Percentiles rank a stretch among this genome's conserved stretches.
These are phyloP conservation scores for Reticulascus tulasneorum DNA, from an alignment of 2,329 filamentous ascomycete species.

Conservation along the genomic window DNA sequence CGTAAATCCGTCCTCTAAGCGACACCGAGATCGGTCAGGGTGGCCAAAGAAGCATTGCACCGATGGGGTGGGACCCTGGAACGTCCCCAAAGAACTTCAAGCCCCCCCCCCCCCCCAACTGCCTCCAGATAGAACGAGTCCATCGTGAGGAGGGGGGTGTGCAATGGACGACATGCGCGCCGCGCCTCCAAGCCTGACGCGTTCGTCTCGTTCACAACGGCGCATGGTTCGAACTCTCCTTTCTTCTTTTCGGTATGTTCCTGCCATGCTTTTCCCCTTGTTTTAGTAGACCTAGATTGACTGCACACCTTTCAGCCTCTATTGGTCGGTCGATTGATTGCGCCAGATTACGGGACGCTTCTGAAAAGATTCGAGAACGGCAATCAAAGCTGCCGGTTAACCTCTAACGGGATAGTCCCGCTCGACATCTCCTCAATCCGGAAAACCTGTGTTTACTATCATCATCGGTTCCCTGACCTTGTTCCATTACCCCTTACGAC, in stretches of 20 bases:
- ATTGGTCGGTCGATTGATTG: conserved; percentile 7
- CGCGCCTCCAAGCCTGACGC: too few relatives aligned
- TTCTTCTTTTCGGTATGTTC: neutral
- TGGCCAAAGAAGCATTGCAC: too few relatives aligned
- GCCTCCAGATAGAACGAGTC: too few relatives aligned
- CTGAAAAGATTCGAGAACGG: conserved; percentile 7
- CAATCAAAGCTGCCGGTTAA: conserved; percentile 4
- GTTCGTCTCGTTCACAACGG: too few relatives aligned
- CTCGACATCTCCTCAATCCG: conserved; percentile 6
- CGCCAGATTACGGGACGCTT: conserved; percentile 3
- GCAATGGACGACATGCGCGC: too few relatives aligned
- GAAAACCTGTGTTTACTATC: conserved; percentile 5
- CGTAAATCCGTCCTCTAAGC: too few relatives aligned
- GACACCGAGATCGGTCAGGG: too few relatives aligned
- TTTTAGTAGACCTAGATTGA: conserved; percentile 2
- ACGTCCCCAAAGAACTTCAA: too few relatives aligned
- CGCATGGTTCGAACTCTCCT: too few relatives aligned
- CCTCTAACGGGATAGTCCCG: conserved; percentile 4
- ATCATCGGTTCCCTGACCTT: conserved; percentile 10
- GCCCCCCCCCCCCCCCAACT: too few relatives aligned
- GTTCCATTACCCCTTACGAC: conserved; percentile 14
- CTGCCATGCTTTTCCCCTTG: conserved; percentile 4
- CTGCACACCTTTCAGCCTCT: conserved; percentile 1
- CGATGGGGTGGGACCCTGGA: too few relatives aligned
- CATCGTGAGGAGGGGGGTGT: too few relatives aligned